Evolutionary conservation across 768 basidiomycete species (phyloP), one percentile per base, ranked within the genome.

Genomic region (Dioszegia hungarica): DNA sequence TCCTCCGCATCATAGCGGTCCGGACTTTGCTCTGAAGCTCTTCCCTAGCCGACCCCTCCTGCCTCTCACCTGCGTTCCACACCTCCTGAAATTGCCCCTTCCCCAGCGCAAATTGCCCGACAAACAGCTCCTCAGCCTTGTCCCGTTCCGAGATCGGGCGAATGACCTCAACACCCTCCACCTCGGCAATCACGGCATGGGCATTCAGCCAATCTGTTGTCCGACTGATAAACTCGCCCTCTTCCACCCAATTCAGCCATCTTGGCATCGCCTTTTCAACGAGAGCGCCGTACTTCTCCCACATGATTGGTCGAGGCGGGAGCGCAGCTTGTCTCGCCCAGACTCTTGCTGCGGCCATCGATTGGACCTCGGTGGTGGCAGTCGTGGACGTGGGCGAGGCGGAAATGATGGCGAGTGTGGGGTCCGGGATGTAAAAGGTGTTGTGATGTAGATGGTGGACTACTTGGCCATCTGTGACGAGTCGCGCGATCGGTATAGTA

Each of bases 391-490:
- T 70, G 49, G 67, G 67, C 29, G 57, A 60, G 12, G 66, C 19
- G 15, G 63, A 63, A 44, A 70, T 44, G 48, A 81, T 80, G 1
- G 75, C 74, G 4, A 81, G 64, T 2, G 80, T 79, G 1, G 80
- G 79, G 43, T 81, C 79, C 10, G 79, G 77, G 44, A 81, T 80
- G 59, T 79, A 81, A 57, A 80, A 77, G 0, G 76, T 57, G 50
- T 79, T 79, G 38, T 78, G 68, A 57, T 79, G 77, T 2, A 80
- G 66, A 1, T 79, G 75, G 6, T 78, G 78, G 27, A 81, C 62
- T 38, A 77, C 77, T 0, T 74, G 72, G 14, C 80, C 80, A 56
- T 80, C 77, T 0, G 79, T 79, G 24, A 80, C 73, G 37, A 81
- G 48, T 1, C 55, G 46, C 14, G 45, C 19, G 0, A 25, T 15